Conservation (phyloP, 1,139 yeast genomes). For the Spencermartinsiella ligniputridi region DNA sequence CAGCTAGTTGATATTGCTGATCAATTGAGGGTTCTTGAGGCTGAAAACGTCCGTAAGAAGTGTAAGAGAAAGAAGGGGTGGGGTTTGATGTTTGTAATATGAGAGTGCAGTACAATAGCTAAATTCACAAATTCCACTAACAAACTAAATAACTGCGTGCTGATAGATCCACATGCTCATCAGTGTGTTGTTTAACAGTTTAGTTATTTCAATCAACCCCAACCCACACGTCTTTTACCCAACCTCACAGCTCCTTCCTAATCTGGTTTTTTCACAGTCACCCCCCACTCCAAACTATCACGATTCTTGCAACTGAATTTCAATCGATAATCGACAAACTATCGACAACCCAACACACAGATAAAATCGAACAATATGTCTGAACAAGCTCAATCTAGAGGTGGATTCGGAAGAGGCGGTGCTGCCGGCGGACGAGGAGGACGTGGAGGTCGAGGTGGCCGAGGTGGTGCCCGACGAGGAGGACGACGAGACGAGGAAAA, state of each 20-base stretch:
- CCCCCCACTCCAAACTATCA: neutral
- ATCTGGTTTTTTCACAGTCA: neutral
- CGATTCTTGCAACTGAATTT: neutral
- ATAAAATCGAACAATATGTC: conserved; percentile 8
- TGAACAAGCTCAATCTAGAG: conserved; percentile 20
- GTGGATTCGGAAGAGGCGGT: conserved; percentile 31
- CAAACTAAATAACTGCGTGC: too few relatives aligned
- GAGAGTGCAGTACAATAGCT: too few relatives aligned
- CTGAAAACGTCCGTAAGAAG: too few relatives aligned
- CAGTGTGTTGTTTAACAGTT: too few relatives aligned
- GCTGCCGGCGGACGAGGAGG: conserved; percentile 42
- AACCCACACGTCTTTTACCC: too few relatives aligned
- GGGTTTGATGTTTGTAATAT: too few relatives aligned
- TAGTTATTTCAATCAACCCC: too few relatives aligned
- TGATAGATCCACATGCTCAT: too few relatives aligned
- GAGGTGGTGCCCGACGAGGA: conserved; percentile 52
- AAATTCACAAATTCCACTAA: too few relatives aligned
- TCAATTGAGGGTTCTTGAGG: too few relatives aligned
- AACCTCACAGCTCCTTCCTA: neutral
- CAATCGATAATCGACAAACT: neutral
- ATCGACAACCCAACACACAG: conserved; percentile 7
- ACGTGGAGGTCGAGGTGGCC: conserved; percentile 65
- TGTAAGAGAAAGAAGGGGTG: too few relatives aligned
- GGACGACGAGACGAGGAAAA: conserved; percentile 87
- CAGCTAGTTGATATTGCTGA: too few relatives aligned